phyloP scores from a whole-genome alignment of 2,329 filamentous ascomycete species.

The Colletotrichum sp. region DNA sequence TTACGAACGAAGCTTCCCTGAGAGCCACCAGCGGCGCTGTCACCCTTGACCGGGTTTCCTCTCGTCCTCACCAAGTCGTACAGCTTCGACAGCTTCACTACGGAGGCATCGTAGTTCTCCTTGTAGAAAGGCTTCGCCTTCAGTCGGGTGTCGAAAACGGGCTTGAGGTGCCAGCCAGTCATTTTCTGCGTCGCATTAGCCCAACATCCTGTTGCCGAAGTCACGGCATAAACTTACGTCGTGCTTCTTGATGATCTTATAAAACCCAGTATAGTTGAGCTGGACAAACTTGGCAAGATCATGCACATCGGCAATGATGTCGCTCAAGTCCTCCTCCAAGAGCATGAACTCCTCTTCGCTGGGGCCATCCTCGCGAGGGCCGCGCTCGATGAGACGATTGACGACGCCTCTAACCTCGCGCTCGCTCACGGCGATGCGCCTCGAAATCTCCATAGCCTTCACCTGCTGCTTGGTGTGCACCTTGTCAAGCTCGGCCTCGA shows the following conservation, averaged over 20 bases:
- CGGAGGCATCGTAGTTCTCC: slow-evolving; percentile 96
- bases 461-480: slow-evolving; percentile 97
- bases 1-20: slow-evolving; percentile 97
- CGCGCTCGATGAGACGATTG: slow-evolving; percentile 70
- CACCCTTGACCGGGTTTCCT: slow-evolving; percentile 90
- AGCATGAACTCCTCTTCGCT: slow-evolving; percentile 93
- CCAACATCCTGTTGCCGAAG: not conserved
- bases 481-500: slow-evolving; percentile 94
- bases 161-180: slow-evolving; percentile 90
- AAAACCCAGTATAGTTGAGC: slow-evolving; percentile 98
- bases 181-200: slow-evolving; percentile 69
- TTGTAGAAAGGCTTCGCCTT: slow-evolving; percentile 99
- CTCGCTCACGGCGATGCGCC: slow-evolving; percentile 86
- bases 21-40: slow-evolving; percentile 86
- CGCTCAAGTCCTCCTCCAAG: slow-evolving; percentile 92
- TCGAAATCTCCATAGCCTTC: slow-evolving; percentile 94
- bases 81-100: slow-evolving; percentile 91
- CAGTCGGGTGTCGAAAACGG: slow-evolving; percentile 92
- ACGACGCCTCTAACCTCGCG: slow-evolving; percentile 90
- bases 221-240: slow-evolving; percentile 65
- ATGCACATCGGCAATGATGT: slow-evolving; percentile 98
- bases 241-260: slow-evolving; percentile 99
- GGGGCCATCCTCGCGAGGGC: slow-evolving; percentile 62
- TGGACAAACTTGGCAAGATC: slow-evolving; percentile 98
- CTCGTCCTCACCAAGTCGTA: slow-evolving; percentile 95